Conservation (phyloP, 2,329 filamentous ascomycete species). For the Cladophialophora exuberans region DNA sequence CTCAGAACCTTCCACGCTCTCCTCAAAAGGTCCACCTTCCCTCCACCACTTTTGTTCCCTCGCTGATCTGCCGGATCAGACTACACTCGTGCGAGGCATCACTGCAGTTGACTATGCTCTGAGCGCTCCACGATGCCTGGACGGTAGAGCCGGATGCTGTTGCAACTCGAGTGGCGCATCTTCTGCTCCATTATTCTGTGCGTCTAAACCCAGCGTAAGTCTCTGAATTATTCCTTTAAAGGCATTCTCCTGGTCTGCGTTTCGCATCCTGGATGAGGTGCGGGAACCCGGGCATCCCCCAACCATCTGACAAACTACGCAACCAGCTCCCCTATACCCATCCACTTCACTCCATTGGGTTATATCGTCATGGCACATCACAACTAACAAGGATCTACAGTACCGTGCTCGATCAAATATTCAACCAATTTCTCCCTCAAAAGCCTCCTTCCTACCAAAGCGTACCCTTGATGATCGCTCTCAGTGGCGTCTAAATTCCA, state of each 20-base stretch:
- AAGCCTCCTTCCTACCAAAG: neutral
- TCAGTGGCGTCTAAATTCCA: neutral
- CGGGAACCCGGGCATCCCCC: conserved; percentile 26
- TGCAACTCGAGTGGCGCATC: conserved; percentile 28
- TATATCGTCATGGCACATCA: neutral
- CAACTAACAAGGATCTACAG: conserved; percentile 11
- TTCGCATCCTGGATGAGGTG: conserved; percentile 32
- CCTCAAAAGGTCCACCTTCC: conserved; percentile 29
- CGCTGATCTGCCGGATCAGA: neutral
- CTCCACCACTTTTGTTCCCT: conserved; percentile 39
- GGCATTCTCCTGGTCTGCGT: conserved; percentile 34
- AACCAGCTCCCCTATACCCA: neutral
- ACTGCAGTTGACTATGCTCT: conserved; percentile 37
- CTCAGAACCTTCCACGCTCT: neutral
- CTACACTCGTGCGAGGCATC: conserved; percentile 3
- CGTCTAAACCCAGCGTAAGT: conserved; percentile 30
- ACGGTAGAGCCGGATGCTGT: conserved; percentile 30
- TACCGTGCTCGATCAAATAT: neutral
- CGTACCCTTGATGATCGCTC: conserved; percentile 1
- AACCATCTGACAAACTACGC: conserved; percentile 7
- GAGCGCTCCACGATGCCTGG: conserved; percentile 30
- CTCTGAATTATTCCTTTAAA: conserved; percentile 33
- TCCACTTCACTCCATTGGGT: neutral
- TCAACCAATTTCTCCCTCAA: neutral
- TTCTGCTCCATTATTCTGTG: conserved; percentile 14